Conservation (phyloP, 441 rosid genomes). For the Jatropha podagrica region DNA sequence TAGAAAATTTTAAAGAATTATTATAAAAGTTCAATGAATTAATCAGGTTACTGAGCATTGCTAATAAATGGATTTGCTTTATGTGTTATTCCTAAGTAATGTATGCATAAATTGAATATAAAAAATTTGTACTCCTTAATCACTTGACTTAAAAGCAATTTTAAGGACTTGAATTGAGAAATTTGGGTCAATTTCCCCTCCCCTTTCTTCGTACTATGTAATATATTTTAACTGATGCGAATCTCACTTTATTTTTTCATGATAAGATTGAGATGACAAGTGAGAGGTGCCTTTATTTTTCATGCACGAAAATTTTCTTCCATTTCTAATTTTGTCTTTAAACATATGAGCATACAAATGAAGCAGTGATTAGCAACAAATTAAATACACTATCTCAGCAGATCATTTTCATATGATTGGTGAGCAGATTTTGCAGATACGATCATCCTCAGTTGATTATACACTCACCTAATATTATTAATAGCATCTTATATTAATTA, state of each 20-base stretch:
- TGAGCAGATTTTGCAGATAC: neutral
- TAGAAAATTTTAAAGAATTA: no score
- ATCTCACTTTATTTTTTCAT: neutral
- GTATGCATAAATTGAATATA: no score
- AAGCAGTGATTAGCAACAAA: no score
- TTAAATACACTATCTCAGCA: no score
- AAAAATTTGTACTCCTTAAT: no score
- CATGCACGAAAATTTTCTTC: neutral
- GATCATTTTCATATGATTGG: neutral
- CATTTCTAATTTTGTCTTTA: neutral
- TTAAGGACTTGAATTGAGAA: neutral
- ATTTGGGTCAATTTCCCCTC: neutral
- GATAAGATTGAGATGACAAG: neutral
- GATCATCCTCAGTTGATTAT: neutral
- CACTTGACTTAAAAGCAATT: neutral
- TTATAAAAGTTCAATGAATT: no score
- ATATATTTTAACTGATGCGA: neutral
- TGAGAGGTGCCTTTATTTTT: neutral
- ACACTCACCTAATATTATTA: no score
- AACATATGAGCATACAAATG: no score
- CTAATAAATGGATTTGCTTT: no score
- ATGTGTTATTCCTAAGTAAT: no score
- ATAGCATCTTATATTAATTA: no score
- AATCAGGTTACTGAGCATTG: no score
- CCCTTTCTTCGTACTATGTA: neutral